Conservation (phyloP, 2,329 filamentous ascomycete genomes). For the Beauveria bassiana region DNA sequence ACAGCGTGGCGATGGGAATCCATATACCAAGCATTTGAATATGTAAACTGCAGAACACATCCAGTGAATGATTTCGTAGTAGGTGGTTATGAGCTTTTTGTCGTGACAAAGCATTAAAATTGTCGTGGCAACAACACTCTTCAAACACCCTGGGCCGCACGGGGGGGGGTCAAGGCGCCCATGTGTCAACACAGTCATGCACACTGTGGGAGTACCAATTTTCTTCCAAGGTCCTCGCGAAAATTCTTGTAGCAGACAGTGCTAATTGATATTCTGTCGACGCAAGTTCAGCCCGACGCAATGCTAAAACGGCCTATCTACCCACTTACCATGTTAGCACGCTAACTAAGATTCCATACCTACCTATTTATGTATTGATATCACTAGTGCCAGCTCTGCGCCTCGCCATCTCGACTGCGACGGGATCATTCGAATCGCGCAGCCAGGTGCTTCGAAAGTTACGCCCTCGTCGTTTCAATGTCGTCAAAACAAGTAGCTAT, state of each 20-base stretch:
- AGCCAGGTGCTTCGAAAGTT: not conserved
- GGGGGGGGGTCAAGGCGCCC: not conserved
- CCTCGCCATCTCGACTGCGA: no score
- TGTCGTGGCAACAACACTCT: constrained; percentile 6
- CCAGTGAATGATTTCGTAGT: not conserved
- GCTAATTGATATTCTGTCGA: no score
- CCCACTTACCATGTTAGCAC: no score
- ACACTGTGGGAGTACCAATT: not conserved
- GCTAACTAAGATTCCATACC: no score
- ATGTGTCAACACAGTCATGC: not conserved
- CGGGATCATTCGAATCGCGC: not conserved
- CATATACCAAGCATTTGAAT: not conserved
- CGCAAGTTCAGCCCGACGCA: no score
- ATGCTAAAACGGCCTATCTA: no score
- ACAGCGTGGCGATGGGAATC: not conserved
- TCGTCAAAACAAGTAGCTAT: not conserved
- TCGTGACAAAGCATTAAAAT: not conserved
- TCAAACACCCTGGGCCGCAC: not conserved
- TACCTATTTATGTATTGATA: no score
- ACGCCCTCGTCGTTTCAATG: not conserved
- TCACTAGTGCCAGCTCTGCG: no score
- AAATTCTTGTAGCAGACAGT: no score
- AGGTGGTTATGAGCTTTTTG: not conserved
- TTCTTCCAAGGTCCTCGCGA: no score
- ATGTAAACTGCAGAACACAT: not conserved